These are phyloP conservation scores for Alternaria burnsii DNA, from an alignment of 2,329 filamentous ascomycete species.

Conservation along the genomic window DNA sequence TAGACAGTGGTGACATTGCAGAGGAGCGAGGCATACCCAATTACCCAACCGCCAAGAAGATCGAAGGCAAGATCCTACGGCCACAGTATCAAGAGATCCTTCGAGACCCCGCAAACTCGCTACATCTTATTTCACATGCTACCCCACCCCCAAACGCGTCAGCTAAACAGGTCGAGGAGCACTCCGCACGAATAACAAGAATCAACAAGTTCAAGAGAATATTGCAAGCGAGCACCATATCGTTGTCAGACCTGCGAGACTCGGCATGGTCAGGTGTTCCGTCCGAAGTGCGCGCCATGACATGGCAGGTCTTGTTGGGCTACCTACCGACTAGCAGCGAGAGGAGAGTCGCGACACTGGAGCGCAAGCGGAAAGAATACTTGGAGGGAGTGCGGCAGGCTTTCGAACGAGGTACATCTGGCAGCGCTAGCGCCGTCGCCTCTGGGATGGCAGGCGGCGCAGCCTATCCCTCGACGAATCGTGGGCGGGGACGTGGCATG, in stretches of 20 bases:
- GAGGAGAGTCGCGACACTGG: constrained; percentile 84
- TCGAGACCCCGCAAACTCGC: constrained; percentile 82
- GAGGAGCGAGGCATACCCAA: constrained; percentile 83
- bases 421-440: constrained; percentile 51
- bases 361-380: constrained; percentile 96
- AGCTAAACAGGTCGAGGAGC: constrained; percentile 83
- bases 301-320: constrained; percentile 95
- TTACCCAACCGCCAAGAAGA: constrained; percentile 89
- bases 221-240: constrained; percentile 89
- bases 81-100: constrained; percentile 98
- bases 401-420: constrained; percentile 64
- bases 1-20: constrained; percentile 90
- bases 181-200: constrained; percentile 85
- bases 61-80: constrained; percentile 91
- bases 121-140: constrained; percentile 93
- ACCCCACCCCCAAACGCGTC: constrained; percentile 75
- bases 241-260: constrained; percentile 81
- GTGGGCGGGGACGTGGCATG: constrained; percentile 75
- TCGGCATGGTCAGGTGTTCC: constrained; percentile 95
- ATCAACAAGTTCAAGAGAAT: constrained; percentile 99
- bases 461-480: constrained; percentile 55
- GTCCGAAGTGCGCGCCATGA: constrained; percentile 95
- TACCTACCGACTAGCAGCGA: constrained; percentile 98
- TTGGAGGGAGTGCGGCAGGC: constrained; percentile 83
- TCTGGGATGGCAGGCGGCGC: constrained; percentile 63